Percentiles rank a stretch among this genome's conserved stretches.
Evolutionary conservation across 306 rosid genomes (phyloP).

Genomic region (Acacia acuminata): DNA sequence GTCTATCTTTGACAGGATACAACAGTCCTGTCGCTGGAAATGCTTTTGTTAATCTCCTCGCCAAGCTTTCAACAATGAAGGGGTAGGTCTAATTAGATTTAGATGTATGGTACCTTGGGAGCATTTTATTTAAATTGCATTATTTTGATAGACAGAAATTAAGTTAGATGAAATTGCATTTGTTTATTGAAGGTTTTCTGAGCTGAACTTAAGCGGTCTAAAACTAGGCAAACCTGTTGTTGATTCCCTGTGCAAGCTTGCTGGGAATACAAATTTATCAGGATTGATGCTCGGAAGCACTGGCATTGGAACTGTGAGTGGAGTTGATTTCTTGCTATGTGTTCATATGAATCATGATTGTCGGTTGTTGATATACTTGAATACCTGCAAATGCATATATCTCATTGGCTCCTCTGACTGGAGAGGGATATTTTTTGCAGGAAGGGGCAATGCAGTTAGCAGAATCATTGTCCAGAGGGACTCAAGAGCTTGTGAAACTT

Average conservation of each 20-base stretch:
- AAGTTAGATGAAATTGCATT: slow-evolving; percentile 7
- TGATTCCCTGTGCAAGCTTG: slow-evolving; percentile 71
- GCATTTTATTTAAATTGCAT: slow-evolving; percentile 17
- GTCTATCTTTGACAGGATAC: slow-evolving; percentile 59
- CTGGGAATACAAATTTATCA: slow-evolving; percentile 58
- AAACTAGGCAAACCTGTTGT: slow-evolving; percentile 78
- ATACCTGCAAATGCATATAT: slow-evolving; percentile 22
- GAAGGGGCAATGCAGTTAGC: slow-evolving; percentile 62
- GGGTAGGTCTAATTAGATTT: slow-evolving; percentile 51
- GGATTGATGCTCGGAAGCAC: slow-evolving; percentile 75
- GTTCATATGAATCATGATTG: slow-evolving; percentile 16
- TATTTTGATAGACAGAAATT: not conserved
- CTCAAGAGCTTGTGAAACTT: slow-evolving; percentile 68
- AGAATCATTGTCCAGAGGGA: slow-evolving; percentile 57
- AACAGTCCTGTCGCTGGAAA: slow-evolving; percentile 74
- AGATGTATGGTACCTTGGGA: not conserved
- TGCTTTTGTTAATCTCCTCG: slow-evolving; percentile 58
- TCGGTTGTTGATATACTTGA: not conserved
- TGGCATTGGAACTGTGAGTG: slow-evolving; percentile 83
- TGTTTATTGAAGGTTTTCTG: slow-evolving; percentile 61
- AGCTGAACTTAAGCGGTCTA: slow-evolving; percentile 76
- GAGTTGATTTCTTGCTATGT: slow-evolving; percentile 21
- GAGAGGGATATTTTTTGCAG: slow-evolving; percentile 47
- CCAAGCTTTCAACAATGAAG: slow-evolving; percentile 72
- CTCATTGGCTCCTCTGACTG: slow-evolving; percentile 31